phyloP scores from a whole-genome alignment of 2,329 filamentous ascomycete genomes.

The Trichoderma sp. region DNA sequence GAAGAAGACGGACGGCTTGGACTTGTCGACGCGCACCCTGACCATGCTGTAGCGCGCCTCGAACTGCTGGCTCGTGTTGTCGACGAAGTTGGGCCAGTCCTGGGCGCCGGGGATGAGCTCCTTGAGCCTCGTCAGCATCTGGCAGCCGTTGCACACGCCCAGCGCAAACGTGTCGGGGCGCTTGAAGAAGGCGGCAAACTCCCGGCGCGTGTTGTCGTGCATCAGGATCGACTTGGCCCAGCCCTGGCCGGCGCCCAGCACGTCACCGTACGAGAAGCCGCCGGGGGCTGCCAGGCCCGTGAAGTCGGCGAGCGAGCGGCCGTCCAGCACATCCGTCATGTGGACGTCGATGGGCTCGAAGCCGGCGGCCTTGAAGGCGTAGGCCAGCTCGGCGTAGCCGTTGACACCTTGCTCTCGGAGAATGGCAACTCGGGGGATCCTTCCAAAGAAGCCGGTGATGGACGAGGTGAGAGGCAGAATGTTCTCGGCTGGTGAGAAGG shows the following conservation, averaged over 20 bases:
- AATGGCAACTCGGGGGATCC: conserved; percentile 78
- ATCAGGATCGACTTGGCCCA: conserved; percentile 94
- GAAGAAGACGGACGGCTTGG: conserved; percentile 75
- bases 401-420: conserved; percentile 95
- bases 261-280: conserved; percentile 91
- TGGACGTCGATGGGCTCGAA: conserved; percentile 93
- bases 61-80: conserved; percentile 85
- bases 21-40: conserved; percentile 66
- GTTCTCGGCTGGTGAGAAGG: conserved; percentile 76
- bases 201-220: conserved; percentile 72
- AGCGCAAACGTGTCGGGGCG: conserved; percentile 88
- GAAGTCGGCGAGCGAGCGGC: conserved; percentile 79
- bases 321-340: conserved; percentile 89
- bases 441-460: conserved; percentile 56
- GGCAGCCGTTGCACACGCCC: conserved; percentile 96
- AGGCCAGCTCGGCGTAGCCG: conserved; percentile 96
- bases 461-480: conserved; percentile 62
- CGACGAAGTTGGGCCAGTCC: conserved; percentile 83
- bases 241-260: conserved; percentile 86
- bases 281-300: conserved; percentile 91
- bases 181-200: conserved; percentile 84
- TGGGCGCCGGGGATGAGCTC: conserved; percentile 82
- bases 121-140: conserved; percentile 81
- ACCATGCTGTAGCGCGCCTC: conserved; percentile 86
- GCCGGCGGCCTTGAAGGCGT: conserved; percentile 87